These are phyloP conservation scores for Coemansia sp. DNA, from an alignment of 192 early-diverging fungal genomes.

Conservation along the genomic window DNA sequence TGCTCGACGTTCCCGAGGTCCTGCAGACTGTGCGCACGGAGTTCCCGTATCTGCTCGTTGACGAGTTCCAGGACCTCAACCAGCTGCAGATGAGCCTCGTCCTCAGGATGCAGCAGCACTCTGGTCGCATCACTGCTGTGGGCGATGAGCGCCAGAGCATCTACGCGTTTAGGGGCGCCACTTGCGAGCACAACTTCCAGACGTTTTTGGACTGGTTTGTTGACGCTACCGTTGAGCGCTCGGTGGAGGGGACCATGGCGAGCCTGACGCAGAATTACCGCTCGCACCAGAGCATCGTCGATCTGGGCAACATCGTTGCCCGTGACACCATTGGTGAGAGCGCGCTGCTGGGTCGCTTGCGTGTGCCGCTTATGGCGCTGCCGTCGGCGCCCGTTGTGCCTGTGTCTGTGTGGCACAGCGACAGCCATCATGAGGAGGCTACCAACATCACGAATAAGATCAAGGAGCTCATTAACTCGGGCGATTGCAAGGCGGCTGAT, in stretches of 20 bases:
- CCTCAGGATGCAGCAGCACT: slow-evolving; percentile 24
- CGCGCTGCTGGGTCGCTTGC: slow-evolving; percentile 28
- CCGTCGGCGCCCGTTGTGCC: slow-evolving; percentile 35
- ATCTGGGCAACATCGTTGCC: slow-evolving; percentile 49
- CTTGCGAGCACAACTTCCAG: slow-evolving; percentile 45
- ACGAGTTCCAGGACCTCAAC: slow-evolving; percentile 55
- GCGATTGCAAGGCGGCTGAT: slow-evolving; percentile 67
- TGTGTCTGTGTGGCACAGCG: slow-evolving; percentile 51
- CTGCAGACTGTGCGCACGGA: slow-evolving; percentile 16
- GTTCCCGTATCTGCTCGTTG: slow-evolving; percentile 44
- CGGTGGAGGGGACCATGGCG: slow-evolving; percentile 18
- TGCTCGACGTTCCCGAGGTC: slow-evolving; percentile 14
- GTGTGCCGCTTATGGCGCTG: slow-evolving; percentile 27
- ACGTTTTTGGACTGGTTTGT: slow-evolving; percentile 41
- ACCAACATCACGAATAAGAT: slow-evolving; percentile 20
- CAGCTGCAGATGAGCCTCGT: slow-evolving; percentile 48
- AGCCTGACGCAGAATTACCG: slow-evolving; percentile 50
- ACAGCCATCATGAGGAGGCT: slow-evolving; percentile 65
- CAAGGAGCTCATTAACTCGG: slow-evolving; percentile 42
- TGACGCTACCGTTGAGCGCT: slow-evolving; percentile 30
- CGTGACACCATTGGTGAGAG: slow-evolving; percentile 28
- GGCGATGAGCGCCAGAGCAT: slow-evolving; percentile 54
- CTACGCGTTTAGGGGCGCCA: slow-evolving; percentile 49
- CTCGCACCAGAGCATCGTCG: slow-evolving; percentile 50
- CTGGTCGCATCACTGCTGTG: slow-evolving; percentile 46